A percentile compares a stretch with the other conserved stretches of the same genome.
Conservation (phyloP, 257 asterid genomes). For the Capsicum baccatum region DNA sequence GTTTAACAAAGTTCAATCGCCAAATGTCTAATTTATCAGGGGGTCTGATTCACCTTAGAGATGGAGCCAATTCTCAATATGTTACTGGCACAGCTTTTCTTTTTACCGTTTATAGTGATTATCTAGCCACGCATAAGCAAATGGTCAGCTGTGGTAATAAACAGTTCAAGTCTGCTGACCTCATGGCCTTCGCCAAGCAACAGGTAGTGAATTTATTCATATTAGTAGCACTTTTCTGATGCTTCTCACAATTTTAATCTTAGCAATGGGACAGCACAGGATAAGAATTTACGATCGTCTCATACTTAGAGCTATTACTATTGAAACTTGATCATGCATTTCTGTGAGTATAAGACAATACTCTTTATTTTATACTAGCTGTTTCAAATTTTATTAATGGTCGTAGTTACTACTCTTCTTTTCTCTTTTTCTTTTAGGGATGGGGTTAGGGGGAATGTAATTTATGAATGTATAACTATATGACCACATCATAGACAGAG, state of each 20-base stretch:
- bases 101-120: constrained; percentile 61
- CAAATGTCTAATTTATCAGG: constrained; percentile 41
- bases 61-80: constrained; percentile 86
- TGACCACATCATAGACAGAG: too few relatives aligned
- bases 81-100: constrained; percentile 72
- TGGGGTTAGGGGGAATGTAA: too few relatives aligned
- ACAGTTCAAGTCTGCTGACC: constrained; percentile 37
- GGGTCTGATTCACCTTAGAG: constrained; percentile 71
- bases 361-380: too few relatives aligned
- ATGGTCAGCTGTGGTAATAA: constrained; percentile 53
- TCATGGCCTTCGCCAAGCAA: constrained; percentile 63
- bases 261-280: too few relatives aligned
- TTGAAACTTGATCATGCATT: too few relatives aligned
- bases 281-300: too few relatives aligned
- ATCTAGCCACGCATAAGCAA: constrained; percentile 50
- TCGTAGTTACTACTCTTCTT: too few relatives aligned
- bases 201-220: constrained; percentile 51
- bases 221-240: not conserved
- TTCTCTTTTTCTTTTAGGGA: too few relatives aligned
- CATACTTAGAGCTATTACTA: too few relatives aligned
- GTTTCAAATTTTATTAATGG: too few relatives aligned
- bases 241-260: not conserved
- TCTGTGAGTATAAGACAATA: too few relatives aligned
- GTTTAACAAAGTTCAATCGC: not conserved
- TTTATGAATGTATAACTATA: too few relatives aligned